Evolutionary conservation across 2,329 filamentous ascomycete genomes (phyloP), one percentile per base, ranked within the genome.

Genomic region (Colletotrichum cereale): DNA sequence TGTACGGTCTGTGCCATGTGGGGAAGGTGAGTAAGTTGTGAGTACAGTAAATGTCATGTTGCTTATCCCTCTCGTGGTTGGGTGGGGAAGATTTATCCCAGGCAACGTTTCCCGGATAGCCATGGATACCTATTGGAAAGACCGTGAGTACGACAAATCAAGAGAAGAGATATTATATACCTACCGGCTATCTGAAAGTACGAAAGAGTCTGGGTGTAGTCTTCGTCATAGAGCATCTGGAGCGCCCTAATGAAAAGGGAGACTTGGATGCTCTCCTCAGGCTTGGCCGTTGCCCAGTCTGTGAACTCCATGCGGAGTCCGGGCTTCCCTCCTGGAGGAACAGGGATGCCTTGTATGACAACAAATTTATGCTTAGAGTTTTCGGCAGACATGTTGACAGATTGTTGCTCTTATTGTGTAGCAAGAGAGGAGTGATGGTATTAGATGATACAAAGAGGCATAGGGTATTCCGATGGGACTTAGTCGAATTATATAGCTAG

Each of bases 1-100:
- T 80, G 75, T 91, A 92, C 2, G 89, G 88, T 69, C 90, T 84
- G 83, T 92, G 91, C 90, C 90, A 92, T 8, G 87, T 83, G 48
- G 87, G 84, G 77, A 93, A 92, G 8, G 91, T 78, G 48, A 87
- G 86, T 1, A 86, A 87, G 8, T 82, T 84, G 79, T 93, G 91
- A 18, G 86, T 85, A 77, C 90, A 92, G 78, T 90, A 92, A 34
- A 52, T 52, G 8, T 10, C 31, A 52, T 52, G 48, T 14, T 31
- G 8, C 24, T 52, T 52, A 0, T 52, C 26, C 24, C 48, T 52
- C 29, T 26, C 14, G 48, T 29, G 29, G 24, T 24, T 52, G 18
- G 48, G 48, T 21, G 4, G 1, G 26, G 10, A 24, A 52, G 48
- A 52, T 16, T 52, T 31, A 31, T 52, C 48, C 48, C 26, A 52